Evolutionary conservation across 2,329 filamentous ascomycete genomes (phyloP).

Genomic region (Neodidymelliopsis sp.): DNA sequence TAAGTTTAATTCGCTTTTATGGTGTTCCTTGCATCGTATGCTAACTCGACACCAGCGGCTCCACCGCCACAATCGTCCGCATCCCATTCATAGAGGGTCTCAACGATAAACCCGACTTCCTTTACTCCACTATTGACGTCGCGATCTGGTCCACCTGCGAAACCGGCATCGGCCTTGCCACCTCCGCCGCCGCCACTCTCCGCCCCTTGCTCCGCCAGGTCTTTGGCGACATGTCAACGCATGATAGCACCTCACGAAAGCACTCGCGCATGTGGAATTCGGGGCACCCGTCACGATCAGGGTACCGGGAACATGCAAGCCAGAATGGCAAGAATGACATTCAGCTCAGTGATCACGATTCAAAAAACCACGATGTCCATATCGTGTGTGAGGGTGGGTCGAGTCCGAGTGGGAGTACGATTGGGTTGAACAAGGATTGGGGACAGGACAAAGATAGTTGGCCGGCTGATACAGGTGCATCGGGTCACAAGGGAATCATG

Average conservation of each 20-base stretch:
- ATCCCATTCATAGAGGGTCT: conserved; percentile 22
- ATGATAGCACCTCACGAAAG: conserved; percentile 19
- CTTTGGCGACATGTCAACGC: conserved; percentile 21
- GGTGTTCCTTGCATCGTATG: conserved; percentile 1
- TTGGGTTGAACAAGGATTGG: conserved; percentile 19
- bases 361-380: conserved; percentile 13
- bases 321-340: conserved; percentile 19
- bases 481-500: background rate
- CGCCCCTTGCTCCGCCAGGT: conserved; percentile 24
- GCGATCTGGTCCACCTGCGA: conserved; percentile 29
- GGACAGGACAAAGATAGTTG: conserved; percentile 5
- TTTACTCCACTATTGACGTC: conserved; percentile 24
- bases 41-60: conserved; percentile 17
- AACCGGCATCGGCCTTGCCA: conserved; percentile 25
- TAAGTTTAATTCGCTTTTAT: conserved; percentile 5
- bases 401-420: conserved; percentile 22
- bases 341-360: conserved; percentile 15
- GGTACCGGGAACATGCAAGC: conserved; percentile 21
- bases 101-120: conserved; percentile 22
- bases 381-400: conserved; percentile 3
- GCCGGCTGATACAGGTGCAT: background rate
- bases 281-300: conserved; percentile 19
- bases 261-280: conserved; percentile 20
- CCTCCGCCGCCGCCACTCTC: conserved; percentile 24
- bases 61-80: conserved; percentile 23